Percentiles rank a stretch among this genome's conserved stretches.
phyloP scores from a whole-genome alignment of 2,329 filamentous ascomycete genomes.

The Colletotrichum sojae region DNA sequence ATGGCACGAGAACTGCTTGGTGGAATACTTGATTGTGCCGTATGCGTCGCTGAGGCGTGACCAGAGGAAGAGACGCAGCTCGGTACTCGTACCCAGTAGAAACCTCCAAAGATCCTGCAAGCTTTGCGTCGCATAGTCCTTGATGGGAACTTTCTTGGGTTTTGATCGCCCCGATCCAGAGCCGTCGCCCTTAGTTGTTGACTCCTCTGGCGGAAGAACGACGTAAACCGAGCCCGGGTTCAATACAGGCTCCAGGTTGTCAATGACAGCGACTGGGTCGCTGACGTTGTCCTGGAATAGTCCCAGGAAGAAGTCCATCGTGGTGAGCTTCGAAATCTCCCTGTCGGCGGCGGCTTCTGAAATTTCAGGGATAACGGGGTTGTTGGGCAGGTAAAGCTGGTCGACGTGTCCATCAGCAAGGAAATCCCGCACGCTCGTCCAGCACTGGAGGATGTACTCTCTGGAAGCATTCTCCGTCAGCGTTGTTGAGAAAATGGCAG shows the following conservation, averaged over 20 bases:
- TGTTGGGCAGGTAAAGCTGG: slow-evolving; percentile 81
- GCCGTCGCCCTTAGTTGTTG: slow-evolving; percentile 38
- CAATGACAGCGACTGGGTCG: slow-evolving; percentile 88
- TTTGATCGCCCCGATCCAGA: slow-evolving; percentile 34
- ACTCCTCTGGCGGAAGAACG: slow-evolving; percentile 38
- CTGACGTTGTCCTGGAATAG: slow-evolving; percentile 88
- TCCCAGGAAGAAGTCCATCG: slow-evolving; percentile 94
- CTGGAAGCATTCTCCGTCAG: slow-evolving; percentile 66
- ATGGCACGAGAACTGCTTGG: slow-evolving; percentile 90
- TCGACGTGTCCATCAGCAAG: slow-evolving; percentile 57
- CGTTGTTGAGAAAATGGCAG: slow-evolving; percentile 67
- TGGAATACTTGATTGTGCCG: slow-evolving; percentile 83
- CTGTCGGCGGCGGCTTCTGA: slow-evolving; percentile 87
- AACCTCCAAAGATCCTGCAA: slow-evolving; percentile 89
- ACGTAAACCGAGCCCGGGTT: slow-evolving; percentile 75
- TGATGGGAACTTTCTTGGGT: slow-evolving; percentile 56
- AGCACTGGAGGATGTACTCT: slow-evolving; percentile 71
- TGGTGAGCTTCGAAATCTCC: slow-evolving; percentile 92
- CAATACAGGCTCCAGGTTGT: slow-evolving; percentile 91
- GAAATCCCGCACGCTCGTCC: slow-evolving; percentile 70
- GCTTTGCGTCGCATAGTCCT: slow-evolving; percentile 67
- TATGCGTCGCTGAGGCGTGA: slow-evolving; percentile 92
- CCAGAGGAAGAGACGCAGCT: slow-evolving; percentile 90
- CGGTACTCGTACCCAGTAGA: slow-evolving; percentile 83
- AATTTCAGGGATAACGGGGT: slow-evolving; percentile 88